phyloP scores from a whole-genome alignment of 495 filamentous ascomycete species.

The Aspergillus mulundensis region DNA sequence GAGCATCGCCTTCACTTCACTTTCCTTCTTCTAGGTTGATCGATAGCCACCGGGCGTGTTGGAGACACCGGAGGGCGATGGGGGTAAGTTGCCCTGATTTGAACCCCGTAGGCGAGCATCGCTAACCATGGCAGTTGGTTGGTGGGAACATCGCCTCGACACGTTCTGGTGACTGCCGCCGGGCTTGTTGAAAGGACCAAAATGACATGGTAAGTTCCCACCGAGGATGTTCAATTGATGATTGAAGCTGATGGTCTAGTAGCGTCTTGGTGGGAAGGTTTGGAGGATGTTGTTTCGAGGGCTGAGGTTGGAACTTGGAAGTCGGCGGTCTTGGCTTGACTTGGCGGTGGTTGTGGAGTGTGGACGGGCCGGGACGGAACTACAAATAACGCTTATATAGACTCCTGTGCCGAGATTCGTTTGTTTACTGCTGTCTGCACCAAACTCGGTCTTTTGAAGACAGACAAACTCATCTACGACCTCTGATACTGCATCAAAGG shows the following conservation, averaged over 20 bases:
- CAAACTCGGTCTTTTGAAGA: too few relatives aligned
- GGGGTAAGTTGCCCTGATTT: slow-evolving; percentile 4
- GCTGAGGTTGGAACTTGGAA: too few relatives aligned
- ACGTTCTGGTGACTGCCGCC: background rate
- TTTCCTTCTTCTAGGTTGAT: background rate
- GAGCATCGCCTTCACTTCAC: slow-evolving; percentile 1
- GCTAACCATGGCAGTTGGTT: slow-evolving; percentile 1
- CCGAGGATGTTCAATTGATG: background rate
- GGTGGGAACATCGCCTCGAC: background rate
- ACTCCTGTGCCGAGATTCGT: too few relatives aligned
- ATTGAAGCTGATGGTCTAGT: background rate
- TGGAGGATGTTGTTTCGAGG: background rate
- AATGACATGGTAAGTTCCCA: background rate
- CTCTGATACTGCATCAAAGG: too few relatives aligned
- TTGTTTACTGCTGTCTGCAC: too few relatives aligned
- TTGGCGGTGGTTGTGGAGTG: too few relatives aligned
- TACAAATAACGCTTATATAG: too few relatives aligned
- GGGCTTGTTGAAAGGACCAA: background rate
- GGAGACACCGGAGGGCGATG: slow-evolving; percentile 4
- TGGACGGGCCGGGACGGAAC: too few relatives aligned
- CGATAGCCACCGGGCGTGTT: background rate
- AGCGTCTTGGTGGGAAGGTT: background rate
- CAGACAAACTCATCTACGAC: too few relatives aligned
- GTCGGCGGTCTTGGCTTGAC: too few relatives aligned
- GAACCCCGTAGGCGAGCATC: background rate